phyloP scores from a whole-genome alignment of 345 rosid genomes.

The Eutrema japonicum region DNA sequence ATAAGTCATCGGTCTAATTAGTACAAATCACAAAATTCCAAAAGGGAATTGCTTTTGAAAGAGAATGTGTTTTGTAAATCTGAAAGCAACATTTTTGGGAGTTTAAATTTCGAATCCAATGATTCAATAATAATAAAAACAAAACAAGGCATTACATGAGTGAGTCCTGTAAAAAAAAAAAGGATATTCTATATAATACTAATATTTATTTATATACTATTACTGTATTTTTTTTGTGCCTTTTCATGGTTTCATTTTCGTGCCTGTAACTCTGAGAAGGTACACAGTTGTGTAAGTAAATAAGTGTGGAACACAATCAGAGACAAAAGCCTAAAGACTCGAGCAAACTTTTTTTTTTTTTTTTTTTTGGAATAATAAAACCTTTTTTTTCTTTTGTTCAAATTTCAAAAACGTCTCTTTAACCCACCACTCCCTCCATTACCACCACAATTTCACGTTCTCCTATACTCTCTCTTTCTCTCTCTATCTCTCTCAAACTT shows the following conservation, averaged over 20 bases:
- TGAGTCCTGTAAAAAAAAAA: conserved; percentile 18
- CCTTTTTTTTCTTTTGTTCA: conserved; percentile 31
- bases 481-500: conserved; percentile 32
- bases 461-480: conserved; percentile 30
- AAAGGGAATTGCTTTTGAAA: conserved; percentile 39
- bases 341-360: conserved; percentile 22
- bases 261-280: conserved; percentile 44
- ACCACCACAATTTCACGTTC: conserved; percentile 42
- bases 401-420: conserved; percentile 48
- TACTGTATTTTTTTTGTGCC: conserved; percentile 6
- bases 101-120: conserved; percentile 48
- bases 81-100: conserved; percentile 37
- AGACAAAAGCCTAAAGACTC: conserved; percentile 44
- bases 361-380: not conserved
- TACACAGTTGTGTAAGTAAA: conserved; percentile 31
- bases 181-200: conserved; percentile 9
- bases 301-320: conserved; percentile 37
- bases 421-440: conserved; percentile 49
- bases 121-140: conserved; percentile 39
- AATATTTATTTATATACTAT: not conserved
- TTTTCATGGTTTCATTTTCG: conserved; percentile 42
- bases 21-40: conserved; percentile 40
- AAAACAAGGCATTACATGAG: conserved; percentile 37
- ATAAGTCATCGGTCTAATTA: conserved; percentile 5
- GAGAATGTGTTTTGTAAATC: conserved; percentile 31